Evolutionary conservation across 2,329 filamentous ascomycete genomes (phyloP).

Genomic region (Metarhizium rileyi): DNA sequence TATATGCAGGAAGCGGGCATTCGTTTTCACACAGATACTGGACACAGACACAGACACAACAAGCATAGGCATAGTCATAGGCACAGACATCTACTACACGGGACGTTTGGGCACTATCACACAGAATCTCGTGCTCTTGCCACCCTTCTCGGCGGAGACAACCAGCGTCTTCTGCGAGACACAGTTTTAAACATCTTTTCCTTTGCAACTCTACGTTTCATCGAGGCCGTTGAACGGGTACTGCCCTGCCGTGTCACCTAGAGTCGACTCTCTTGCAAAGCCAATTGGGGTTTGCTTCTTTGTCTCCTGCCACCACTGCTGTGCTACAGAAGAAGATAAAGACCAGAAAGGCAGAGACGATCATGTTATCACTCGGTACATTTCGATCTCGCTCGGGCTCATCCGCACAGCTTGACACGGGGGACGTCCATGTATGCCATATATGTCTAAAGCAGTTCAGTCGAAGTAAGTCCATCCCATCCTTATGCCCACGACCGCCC

Average conservation of each 20-base stretch:
- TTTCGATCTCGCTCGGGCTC: conserved; percentile 5
- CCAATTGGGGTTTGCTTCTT: neutral
- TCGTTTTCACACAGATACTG: neutral
- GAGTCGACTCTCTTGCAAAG: neutral
- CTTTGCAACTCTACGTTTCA: neutral
- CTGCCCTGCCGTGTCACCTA: neutral
- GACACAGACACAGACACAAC: too few species aligned
- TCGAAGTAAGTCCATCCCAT: conserved; percentile 3
- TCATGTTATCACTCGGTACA: conserved; percentile 2
- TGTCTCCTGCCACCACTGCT: neutral
- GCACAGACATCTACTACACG: neutral
- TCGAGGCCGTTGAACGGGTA: neutral
- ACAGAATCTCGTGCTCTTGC: neutral
- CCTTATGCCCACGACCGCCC: neutral
- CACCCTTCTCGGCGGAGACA: neutral
- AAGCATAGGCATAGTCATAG: too few species aligned
- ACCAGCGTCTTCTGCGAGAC: neutral
- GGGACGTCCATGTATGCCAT: conserved; percentile 7
- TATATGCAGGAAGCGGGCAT: neutral
- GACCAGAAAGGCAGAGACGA: neutral
- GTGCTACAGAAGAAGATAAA: neutral
- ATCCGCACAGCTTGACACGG: conserved; percentile 2
- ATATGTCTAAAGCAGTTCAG: conserved; percentile 9
- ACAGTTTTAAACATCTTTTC: neutral
- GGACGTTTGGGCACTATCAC: neutral